A percentile compares a stretch with the other conserved stretches of the same genome.
phyloP scores from a whole-genome alignment of 2,329 filamentous ascomycete species.

The Colletotrichum endophyticum region DNA sequence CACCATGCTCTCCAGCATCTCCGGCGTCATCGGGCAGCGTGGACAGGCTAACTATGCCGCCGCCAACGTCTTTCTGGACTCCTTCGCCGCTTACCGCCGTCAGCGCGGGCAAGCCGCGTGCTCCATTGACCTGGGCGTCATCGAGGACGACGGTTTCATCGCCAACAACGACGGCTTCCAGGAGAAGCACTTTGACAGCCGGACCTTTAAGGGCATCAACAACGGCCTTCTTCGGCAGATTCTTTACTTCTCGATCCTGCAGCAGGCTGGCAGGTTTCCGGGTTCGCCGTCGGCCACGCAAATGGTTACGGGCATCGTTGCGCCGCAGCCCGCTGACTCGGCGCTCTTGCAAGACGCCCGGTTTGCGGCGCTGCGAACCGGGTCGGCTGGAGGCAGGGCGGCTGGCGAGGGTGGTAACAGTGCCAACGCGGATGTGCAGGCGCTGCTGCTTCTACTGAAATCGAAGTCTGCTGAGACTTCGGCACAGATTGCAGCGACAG shows the following conservation, averaged over 20 bases:
- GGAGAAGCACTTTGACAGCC: not conserved
- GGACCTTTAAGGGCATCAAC: not conserved
- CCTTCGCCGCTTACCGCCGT: slow-evolving; percentile 27
- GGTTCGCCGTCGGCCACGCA: not conserved
- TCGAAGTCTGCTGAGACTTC: not conserved
- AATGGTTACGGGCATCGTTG: not conserved
- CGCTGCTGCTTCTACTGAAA: not conserved
- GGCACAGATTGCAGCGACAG: not conserved
- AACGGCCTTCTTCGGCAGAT: not conserved
- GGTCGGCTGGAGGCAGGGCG: rapidly evolving
- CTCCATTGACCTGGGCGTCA: not conserved
- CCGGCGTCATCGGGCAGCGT: slow-evolving; percentile 29
- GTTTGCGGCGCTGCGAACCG: not conserved
- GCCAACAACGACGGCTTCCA: not conserved
- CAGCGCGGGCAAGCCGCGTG: not conserved
- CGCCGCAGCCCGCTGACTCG: slow-evolving; percentile 6
- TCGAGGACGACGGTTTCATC: not conserved
- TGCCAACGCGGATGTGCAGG: not conserved
- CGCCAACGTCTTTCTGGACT: slow-evolving; percentile 37
- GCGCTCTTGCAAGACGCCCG: not conserved
- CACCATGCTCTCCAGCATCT: not conserved
- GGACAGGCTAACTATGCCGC: slow-evolving; percentile 40
- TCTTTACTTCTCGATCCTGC: not conserved
- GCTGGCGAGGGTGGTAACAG: not conserved
- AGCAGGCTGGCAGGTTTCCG: not conserved